Conservation (phyloP, 1,284 basidiomycete species). For the Heliocybe sulcata region DNA sequence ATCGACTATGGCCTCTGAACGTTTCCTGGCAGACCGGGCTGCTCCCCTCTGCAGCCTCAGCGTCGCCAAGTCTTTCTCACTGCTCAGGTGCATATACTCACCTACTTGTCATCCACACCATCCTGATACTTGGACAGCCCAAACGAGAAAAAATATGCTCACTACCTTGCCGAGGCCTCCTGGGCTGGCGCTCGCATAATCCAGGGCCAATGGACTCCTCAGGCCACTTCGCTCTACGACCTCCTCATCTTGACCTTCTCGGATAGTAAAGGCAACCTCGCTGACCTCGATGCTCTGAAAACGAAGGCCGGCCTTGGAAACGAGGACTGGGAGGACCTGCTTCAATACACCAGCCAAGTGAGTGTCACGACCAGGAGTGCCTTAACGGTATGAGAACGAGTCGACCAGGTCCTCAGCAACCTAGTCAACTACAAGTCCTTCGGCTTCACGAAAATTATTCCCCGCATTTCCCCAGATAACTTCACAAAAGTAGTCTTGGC, state of each 20-base stretch:
- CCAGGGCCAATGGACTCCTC: conserved; percentile 73
- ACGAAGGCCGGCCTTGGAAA: conserved; percentile 41
- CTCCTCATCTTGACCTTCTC: conserved; percentile 65
- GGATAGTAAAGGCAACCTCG: conserved; percentile 37
- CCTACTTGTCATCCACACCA: neutral
- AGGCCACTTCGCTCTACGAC: conserved; percentile 57
- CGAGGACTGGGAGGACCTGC: conserved; percentile 59
- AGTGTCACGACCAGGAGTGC: neutral
- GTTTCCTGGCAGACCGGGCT: conserved; percentile 62
- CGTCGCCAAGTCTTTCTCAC: conserved; percentile 57
- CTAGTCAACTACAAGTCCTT: conserved; percentile 75
- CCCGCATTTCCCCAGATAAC: conserved; percentile 51
- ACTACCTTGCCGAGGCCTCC: conserved; percentile 58
- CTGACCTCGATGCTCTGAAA: conserved; percentile 48
- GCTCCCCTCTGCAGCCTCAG: conserved; percentile 66
- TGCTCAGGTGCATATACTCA: conserved; percentile 43
- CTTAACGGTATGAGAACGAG: conserved; percentile 4
- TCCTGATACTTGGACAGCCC: conserved; percentile 29
- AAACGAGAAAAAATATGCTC: conserved; percentile 72
- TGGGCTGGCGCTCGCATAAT: conserved; percentile 82
- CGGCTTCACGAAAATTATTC: conserved; percentile 79
- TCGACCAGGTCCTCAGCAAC: conserved; percentile 64
- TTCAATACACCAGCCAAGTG: conserved; percentile 73
- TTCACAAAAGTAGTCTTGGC: conserved; percentile 58
- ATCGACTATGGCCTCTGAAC: conserved; percentile 37